Evolutionary conservation across 1,139 yeast species (phyloP).

Genomic region (Suhomyces taliae): DNA sequence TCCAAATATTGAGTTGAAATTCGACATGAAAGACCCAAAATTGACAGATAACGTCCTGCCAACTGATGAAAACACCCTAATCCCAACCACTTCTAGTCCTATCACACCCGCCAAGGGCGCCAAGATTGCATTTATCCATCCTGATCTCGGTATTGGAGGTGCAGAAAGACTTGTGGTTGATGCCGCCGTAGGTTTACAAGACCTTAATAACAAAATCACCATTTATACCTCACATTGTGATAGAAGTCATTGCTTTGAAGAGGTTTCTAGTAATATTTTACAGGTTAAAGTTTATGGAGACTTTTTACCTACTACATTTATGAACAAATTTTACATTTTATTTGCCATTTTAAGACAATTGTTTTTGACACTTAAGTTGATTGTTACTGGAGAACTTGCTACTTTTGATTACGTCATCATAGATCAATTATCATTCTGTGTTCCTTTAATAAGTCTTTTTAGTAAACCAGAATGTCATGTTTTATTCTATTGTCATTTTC

Average conservation of each 20-base stretch:
- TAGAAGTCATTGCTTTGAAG: slow-evolving; percentile 83
- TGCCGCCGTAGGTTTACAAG: slow-evolving; percentile 85
- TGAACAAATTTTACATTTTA: slow-evolving; percentile 70
- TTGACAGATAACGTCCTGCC: neutral
- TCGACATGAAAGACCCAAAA: no score
- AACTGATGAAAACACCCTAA: neutral
- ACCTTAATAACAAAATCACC: slow-evolving; percentile 55
- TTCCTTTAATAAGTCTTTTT: slow-evolving; percentile 68
- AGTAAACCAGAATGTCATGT: slow-evolving; percentile 45
- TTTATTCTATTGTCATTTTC: slow-evolving; percentile 93
- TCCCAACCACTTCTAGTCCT: neutral
- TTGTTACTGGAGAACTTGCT: slow-evolving; percentile 47
- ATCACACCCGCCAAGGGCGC: slow-evolving; percentile 1
- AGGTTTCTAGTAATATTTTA: slow-evolving; percentile 58
- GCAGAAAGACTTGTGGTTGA: slow-evolving; percentile 96
- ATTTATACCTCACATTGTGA: slow-evolving; percentile 92
- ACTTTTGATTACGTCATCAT: slow-evolving; percentile 73
- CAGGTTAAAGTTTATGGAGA: slow-evolving; percentile 79
- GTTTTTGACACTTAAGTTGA: slow-evolving; percentile 54
- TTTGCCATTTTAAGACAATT: slow-evolving; percentile 86
- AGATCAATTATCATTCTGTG: slow-evolving; percentile 84
- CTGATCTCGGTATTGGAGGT: slow-evolving; percentile 95
- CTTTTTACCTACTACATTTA: slow-evolving; percentile 67
- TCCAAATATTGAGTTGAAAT: no score
- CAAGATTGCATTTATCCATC: slow-evolving; percentile 82